A percentile compares a stretch with the other conserved stretches of the same genome.
phyloP scores from a whole-genome alignment of 352 stramenopile genomes.

The Detonula confervacea region DNA sequence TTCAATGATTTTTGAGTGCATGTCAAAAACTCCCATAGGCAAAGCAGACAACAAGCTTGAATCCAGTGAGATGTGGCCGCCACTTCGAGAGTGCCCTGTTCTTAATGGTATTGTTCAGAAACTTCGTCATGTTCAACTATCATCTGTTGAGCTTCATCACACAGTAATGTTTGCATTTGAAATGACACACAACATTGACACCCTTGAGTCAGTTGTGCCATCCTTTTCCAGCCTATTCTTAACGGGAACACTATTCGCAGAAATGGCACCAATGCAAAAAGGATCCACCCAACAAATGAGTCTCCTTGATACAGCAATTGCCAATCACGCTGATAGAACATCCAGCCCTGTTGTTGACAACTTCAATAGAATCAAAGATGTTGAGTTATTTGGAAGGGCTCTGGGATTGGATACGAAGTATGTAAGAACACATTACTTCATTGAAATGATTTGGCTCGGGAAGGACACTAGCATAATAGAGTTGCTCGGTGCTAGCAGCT shows the following conservation, averaged over 20 bases:
- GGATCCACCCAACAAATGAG: constrained; percentile 50
- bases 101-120: constrained; percentile 54
- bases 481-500: constrained; percentile 52
- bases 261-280: constrained; percentile 43
- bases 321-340: constrained; percentile 52
- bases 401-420: constrained; percentile 66
- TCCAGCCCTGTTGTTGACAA: constrained; percentile 48
- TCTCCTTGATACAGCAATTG: constrained; percentile 68
- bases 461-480: constrained; percentile 74
- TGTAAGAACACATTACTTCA: constrained; percentile 65
- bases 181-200: constrained; percentile 55
- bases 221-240: constrained; percentile 65
- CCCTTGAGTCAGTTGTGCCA: constrained; percentile 59
- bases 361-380: constrained; percentile 34
- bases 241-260: constrained; percentile 53
- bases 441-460: constrained; percentile 74
- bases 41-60: constrained; percentile 3
- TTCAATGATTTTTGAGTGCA: constrained; percentile 55
- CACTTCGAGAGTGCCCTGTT: constrained; percentile 56
- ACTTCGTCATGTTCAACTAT: constrained; percentile 38
- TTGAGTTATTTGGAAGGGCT: constrained; percentile 63
- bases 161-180: constrained; percentile 64
- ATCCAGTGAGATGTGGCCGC: constrained; percentile 56
- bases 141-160: constrained; percentile 63
- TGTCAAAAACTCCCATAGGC: constrained; percentile 31